Evolutionary conservation across 2,329 filamentous ascomycete genomes (phyloP).

Genomic region (Colletotrichum cereale): DNA sequence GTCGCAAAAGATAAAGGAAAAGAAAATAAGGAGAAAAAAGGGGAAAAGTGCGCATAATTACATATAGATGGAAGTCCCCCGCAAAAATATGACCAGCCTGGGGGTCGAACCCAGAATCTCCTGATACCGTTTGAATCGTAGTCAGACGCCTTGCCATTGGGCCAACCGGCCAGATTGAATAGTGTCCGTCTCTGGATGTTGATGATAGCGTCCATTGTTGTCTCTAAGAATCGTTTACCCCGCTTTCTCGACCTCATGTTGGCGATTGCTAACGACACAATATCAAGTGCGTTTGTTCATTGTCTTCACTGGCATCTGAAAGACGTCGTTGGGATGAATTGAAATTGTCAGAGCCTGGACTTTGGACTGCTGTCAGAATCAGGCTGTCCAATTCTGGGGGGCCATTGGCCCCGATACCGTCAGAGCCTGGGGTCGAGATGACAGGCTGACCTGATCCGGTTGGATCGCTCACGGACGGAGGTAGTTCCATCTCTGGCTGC

Average conservation of each 20-base stretch:
- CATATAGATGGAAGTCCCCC: background rate
- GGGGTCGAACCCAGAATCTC: conserved; percentile 41
- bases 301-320: too few species aligned
- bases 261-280: background rate
- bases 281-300: background rate
- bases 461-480: background rate
- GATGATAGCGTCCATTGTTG: accelerated
- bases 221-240: accelerated
- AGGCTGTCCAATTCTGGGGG: background rate
- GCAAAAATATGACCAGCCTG: conserved; percentile 33
- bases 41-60: background rate
- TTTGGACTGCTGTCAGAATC: background rate
- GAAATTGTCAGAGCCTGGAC: too few species aligned
- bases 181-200: background rate
- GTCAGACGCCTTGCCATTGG: conserved; percentile 59
- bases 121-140: conserved; percentile 46
- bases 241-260: accelerated
- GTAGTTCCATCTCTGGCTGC: background rate
- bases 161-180: conserved; percentile 44
- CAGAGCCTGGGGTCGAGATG: too few species aligned
- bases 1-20: too few species aligned
- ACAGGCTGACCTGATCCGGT: background rate
- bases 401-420: background rate
- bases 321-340: too few species aligned
- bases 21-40: too few species aligned